Evolutionary conservation across 768 basidiomycete species (phyloP), one percentile per base, ranked within the genome.

Genomic region (Hygrocybe punicea): DNA sequence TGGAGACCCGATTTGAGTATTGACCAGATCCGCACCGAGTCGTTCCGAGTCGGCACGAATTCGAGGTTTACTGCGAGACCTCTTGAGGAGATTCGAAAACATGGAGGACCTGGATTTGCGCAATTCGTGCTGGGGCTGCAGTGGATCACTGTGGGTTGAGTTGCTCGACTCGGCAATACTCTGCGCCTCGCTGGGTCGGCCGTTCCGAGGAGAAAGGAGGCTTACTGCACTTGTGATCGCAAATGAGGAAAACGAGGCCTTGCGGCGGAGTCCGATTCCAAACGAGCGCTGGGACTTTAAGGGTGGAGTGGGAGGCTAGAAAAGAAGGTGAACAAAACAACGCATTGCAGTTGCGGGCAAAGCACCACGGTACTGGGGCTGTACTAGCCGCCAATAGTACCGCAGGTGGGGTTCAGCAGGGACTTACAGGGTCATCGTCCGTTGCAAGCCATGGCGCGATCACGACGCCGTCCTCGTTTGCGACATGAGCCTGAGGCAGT

Each of bases 81-180:
- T 67, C 65, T 77, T 70, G 65, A 79, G 60, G 71, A 71, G 51
- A 61, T 76, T 73, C 53, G 70, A 69, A 55, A 81, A 69, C 42
- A 82, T 67, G 14, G 80, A 81, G 8, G 78, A 73, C 68, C 81
- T 85, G 34, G 73, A 66, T 67, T 77, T 84, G 51, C 78, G 78
- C 7, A 76, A 64, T 52, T 78, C 74, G 10, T 61, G 67, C 4
- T 70, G 69, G 55, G 71, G 64, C 8, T 67, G 65, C 2, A 71
- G 67, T n/a, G 65, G 68, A 53, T 3, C 58, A 36, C 56, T 66
- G 45, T 65, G 64, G 13, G 67, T 66, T 16, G 50, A 42, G 61
- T 14, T 63, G 66, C 19, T 74, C 68, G 0, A 67, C 56, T 36
- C 76, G 69, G 49, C 59, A 62, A 40, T 72, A 53, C 69, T 71